Percentiles rank a stretch among this genome's conserved stretches.
Evolutionary conservation across 2,329 filamentous ascomycete species (phyloP).

Genomic region (Paecilomyces sp.): DNA sequence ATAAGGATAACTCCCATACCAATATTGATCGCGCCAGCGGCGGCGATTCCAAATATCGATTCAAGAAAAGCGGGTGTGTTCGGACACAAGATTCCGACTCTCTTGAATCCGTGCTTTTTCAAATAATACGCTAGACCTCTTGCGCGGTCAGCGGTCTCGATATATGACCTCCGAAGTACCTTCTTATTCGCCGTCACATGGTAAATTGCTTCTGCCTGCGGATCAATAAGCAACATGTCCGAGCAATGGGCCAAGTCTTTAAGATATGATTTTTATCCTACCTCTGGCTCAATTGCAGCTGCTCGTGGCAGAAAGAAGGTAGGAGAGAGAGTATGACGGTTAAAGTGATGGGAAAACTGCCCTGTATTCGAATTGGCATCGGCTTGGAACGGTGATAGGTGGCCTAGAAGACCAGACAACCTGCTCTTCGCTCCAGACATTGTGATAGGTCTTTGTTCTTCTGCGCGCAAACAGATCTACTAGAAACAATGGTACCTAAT

Average conservation of each 20-base stretch:
- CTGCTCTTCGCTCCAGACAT: conserved; percentile 22
- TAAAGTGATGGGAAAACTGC: conserved; percentile 27
- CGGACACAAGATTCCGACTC: conserved; percentile 78
- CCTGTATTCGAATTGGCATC: conserved; percentile 3
- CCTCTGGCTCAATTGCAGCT: conserved; percentile 77
- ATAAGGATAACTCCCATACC: conserved; percentile 26
- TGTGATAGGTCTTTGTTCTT: not conserved
- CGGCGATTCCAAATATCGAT: conserved; percentile 78
- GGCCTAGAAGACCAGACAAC: conserved; percentile 22
- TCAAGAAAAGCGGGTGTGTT: conserved; percentile 96
- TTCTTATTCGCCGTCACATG: conserved; percentile 75
- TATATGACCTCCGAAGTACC: conserved; percentile 68
- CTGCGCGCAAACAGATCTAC: not conserved
- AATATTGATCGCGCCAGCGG: conserved; percentile 71
- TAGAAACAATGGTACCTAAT: not conserved
- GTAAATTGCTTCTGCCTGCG: conserved; percentile 67
- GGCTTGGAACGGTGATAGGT: conserved; percentile 20
- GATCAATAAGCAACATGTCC: not conserved
- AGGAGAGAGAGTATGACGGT: conserved; percentile 62
- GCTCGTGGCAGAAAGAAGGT: conserved; percentile 83
- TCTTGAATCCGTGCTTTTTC: conserved; percentile 62
- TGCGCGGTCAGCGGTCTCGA: conserved; percentile 76
- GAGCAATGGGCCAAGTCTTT: not conserved
- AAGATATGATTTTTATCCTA: conserved; percentile 20
- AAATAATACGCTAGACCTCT: conserved; percentile 84